Evolutionary conservation across 331 rosid genomes (phyloP), one percentile per base, ranked within the genome.

Genomic region (Malus hybrid): DNA sequence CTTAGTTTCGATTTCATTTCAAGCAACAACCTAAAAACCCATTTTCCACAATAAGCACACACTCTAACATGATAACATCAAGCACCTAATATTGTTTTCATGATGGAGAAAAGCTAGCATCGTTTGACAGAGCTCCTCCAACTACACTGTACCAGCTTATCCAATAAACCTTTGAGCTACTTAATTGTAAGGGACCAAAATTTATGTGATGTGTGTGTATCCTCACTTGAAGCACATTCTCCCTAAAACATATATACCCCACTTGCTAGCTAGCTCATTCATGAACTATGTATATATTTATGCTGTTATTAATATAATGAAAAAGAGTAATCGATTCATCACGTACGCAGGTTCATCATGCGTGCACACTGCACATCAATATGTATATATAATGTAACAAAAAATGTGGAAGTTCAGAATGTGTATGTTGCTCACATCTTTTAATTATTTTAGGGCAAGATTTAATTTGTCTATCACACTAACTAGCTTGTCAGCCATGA

Each of bases 1-100:
- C 20, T 20, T 20, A 42, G 8, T 44, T 78, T 64, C 65, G 74
- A 75, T 77, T 71, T 80, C 70, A 12, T 82, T 67, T 66, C 66
- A 75, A 83, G 70, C 73, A 80, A 85, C 83, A 80, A 80, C 63
- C 65, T 76, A 63, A 74, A n/a, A 44, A 10, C 31, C 3, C 31
- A 29, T 14, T 57, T 72, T 16, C 28, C 44, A 39, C 67, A 57
- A 57, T 10, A 42, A 44, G 36, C 24, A 24, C 19, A 59, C 19
- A 19, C 65, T 1, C 52, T 10, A 57, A 28, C 60, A 76, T 19
- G 63, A 32, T 71, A 73, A 69, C 81, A 77, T 77, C 86, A 81
- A 62, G 32, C 72, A 77, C 85, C 81, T 36, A 66, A 66, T 46
- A 3, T n/a, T 13, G 6, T 66, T 66, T 39, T 34, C 76, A 57